Base-by-base conservation (phyloP, 495 filamentous ascomycete species). In the Penicillium verhagenii region DNA sequence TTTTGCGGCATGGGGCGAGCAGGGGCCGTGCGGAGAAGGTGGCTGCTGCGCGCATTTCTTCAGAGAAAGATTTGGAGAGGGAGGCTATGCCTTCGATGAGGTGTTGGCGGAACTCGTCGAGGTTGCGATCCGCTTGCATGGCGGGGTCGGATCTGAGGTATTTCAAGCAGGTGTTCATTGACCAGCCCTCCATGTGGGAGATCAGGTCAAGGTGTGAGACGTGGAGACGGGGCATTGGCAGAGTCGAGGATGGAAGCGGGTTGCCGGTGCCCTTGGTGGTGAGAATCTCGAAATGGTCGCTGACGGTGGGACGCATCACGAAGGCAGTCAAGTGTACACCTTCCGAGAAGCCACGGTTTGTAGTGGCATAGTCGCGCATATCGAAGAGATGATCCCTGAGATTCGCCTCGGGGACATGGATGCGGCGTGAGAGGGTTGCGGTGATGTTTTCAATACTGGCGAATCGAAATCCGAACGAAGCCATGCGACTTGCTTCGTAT, bases 321-420 rank as follows among this genome's bases (percentile, higher is more conserved):
- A 93, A 96, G 38, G 87, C 81, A 37, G 85, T 85, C 0, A 96
- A 60, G 60, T 93, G 87, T 13, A 91, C 87, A 1, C 88, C 90
- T 20, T 87, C 73, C 3, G 80, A 74, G 25, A 86, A 74, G 45
- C 81, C 75, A 13, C 71, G 70, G 25, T 78, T 68, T 1, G 71
- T 72, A 3, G 73, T 68, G 4, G 79, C 79, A 60, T 85, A 88
- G 7, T 76, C 71, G 16, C 74, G 76, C 81, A 96, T 90, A 20
- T 77, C 72, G 7, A 72, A 65, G 21, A 96, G 61, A 29, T 83
- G 81, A 1, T 63, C 62, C 40, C 71, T 69, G 3, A 96, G 67
- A 14, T 74, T 75, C 8, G 71, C 61, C 18, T 75, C 71, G 8
- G 81, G 73, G 43, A 94, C 82, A 59, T 94, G 86, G 77, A 96